Base-by-base conservation (phyloP, 441 rosid genomes). In the Manihot esculenta region DNA sequence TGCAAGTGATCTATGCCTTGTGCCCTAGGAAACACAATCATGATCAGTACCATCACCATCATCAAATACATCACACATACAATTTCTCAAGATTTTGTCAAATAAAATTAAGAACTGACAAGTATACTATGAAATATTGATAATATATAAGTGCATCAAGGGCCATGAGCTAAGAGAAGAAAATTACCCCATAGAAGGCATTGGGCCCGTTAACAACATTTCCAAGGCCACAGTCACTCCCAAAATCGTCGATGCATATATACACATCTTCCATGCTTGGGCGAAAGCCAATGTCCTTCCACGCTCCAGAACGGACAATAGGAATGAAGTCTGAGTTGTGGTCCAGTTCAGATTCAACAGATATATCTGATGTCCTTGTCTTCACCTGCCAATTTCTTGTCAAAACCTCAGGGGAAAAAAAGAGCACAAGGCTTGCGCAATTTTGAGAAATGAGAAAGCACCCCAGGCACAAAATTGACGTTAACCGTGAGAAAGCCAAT, bases 121-220 rank as follows among this genome's bases (percentile, higher is more conserved):
- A 21, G 24, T 20, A 20, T 5, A 44, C n/a, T 3, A 54, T 24
- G 12, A 44, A 33, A 68, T 14, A 11, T 26, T 30, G 55, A 15
- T 7, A 64, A 10, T 6, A 63, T 12, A 45, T 26, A 49, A 64
- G 61, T 23, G 44, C 47, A 56, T 17, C 24, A 45, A 63, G 20
- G 50, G 44, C 33, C 9, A 18, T n/a, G 33, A 68, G 55, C 4
- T 27, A 70, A 56, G 45, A 50, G 48, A 74, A 75, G 67, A 63
- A 21, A 49, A 18, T 26, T 85, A 91, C 98, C 91, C 94, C 98
- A 61, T 91, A 93, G 79, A 93, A 88, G 73, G 98, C 92, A 82
- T 73, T 88, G 21, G 94, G 96, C 48, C 80, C 84, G 18, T 81
- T 81, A 26, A 64, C 56, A 45, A 72, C 70, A 56, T 72, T 76